These are phyloP conservation scores for Ascochyta koolunga DNA, from an alignment of 2,329 filamentous ascomycete species.

Conservation along the genomic window DNA sequence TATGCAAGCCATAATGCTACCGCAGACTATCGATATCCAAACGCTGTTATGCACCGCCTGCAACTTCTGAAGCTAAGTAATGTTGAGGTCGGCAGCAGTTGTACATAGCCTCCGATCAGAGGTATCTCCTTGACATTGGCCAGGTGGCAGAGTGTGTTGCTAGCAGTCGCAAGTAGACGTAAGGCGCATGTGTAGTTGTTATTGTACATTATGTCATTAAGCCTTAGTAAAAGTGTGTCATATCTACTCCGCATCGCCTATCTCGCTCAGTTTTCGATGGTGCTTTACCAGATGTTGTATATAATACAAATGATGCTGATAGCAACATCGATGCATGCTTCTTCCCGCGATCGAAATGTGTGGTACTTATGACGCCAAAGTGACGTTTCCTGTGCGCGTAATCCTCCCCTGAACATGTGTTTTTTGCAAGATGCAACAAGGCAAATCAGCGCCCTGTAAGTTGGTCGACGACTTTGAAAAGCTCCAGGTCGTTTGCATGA, in stretches of 20 bases:
- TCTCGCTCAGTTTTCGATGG: not conserved
- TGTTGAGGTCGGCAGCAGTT: conserved; percentile 8
- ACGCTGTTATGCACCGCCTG: not conserved
- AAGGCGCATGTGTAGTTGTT: not conserved
- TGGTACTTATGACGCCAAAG: not conserved
- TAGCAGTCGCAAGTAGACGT: not conserved
- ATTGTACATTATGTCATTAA: conserved; percentile 9
- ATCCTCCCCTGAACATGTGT: not conserved
- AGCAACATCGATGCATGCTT: not conserved
- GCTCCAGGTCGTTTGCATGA: conserved; percentile 36
- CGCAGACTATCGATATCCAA: not conserved
- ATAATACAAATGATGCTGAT: conserved; percentile 3
- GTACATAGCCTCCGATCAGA: not conserved
- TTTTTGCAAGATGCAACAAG: not conserved
- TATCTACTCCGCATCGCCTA: not conserved
- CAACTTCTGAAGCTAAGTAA: not conserved
- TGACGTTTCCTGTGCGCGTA: not conserved
- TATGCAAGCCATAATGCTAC: not conserved
- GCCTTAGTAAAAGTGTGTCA: not conserved
- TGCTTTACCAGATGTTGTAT: not conserved
- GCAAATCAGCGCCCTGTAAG: conserved; percentile 24
- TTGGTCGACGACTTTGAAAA: conserved; percentile 38
- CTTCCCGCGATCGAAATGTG: not conserved
- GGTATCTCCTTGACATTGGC: conserved; percentile 1
- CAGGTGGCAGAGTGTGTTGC: too few relatives aligned